Conservation (phyloP, 345 rosid genomes). For the Turritis glabra region DNA sequence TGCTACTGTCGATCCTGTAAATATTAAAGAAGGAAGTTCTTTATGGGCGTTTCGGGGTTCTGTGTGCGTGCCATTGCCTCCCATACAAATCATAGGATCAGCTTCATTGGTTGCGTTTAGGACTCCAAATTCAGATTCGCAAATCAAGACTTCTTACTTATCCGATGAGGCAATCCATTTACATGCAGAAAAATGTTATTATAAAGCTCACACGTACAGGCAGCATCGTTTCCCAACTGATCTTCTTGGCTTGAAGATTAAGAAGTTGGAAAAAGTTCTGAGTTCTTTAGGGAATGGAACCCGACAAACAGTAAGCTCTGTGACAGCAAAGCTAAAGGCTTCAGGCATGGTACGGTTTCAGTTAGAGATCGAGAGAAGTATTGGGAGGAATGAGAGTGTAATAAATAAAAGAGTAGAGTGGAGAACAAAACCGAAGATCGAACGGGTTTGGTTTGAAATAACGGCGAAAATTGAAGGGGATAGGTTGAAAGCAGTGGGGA, state of each 20-base stretch:
- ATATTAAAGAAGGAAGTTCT: constrained; percentile 28
- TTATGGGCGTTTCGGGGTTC: constrained; percentile 36
- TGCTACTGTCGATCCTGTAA: constrained; percentile 9
- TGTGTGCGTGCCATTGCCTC: constrained; percentile 50
- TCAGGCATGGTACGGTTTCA: constrained; percentile 52
- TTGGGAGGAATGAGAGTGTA: constrained; percentile 44
- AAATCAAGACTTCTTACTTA: constrained; percentile 45
- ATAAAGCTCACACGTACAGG: constrained; percentile 27
- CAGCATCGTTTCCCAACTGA: constrained; percentile 38
- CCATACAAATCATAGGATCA: constrained; percentile 57
- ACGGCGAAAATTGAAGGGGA: constrained; percentile 57
- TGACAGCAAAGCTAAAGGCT: constrained; percentile 51
- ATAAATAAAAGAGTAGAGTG: constrained; percentile 45
- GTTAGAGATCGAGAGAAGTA: constrained; percentile 59
- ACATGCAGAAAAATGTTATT: constrained; percentile 66
- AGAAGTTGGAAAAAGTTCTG: constrained; percentile 48
- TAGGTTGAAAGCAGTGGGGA: constrained; percentile 48
- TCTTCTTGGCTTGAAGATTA: constrained; percentile 47
- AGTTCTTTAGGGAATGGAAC: constrained; percentile 43
- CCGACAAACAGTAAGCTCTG: constrained; percentile 37
- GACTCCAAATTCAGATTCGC: constrained; percentile 44
- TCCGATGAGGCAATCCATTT: constrained; percentile 51
- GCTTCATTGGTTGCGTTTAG: constrained; percentile 58
- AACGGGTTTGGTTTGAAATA: constrained; percentile 68
- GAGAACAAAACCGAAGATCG: constrained; percentile 66